Evolutionary conservation across 2,329 filamentous ascomycete species (phyloP), one percentile per base, ranked within the genome.

Genomic region (Exophiala spinifera): DNA sequence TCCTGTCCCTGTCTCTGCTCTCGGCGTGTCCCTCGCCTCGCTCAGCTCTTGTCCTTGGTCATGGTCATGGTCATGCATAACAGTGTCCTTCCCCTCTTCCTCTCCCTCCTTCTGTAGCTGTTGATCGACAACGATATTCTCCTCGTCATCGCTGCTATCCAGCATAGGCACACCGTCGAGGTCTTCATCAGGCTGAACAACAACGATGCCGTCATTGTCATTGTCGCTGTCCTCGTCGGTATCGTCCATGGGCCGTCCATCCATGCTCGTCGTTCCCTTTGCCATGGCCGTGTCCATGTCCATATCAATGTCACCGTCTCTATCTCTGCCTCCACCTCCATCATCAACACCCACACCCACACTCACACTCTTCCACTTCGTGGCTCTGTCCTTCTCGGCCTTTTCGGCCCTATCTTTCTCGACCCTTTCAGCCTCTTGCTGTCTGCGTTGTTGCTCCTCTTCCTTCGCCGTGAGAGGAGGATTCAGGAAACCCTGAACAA

Each of bases 401-500:
- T 31, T 25, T n/a, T n/a, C n/a, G n/a, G 31, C 45, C 46, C 40
- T 46, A 72, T 45, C 76, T n/a, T n/a, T n/a, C n/a, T n/a, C 74
- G 20, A 76, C 74, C 25, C 64, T 61, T 21, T 64, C 68, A 15
- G 68, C 64, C 64, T 11, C 64, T 66, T 56, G 68, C 33, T 51
- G 28, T 49, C 55, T 57, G 60, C 74, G 71, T 25, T 69, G 70
- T 11, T 31, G 23, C 51, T 69, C 70, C 28, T 31, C 71, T 56
- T 78, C 74, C 44, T 70, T 69, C 49, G 73, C 70, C 2, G 76
- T 78, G 51, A 79, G 72, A 3, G 87, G 86, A 23, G 88, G 87
- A 51, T 84, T 83, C 59, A 88, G 83, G 64, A 95, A 95, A 11
- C 80, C 80, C 51, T 79, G 75, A 25, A 82, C 81, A 59, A 95